Percentiles rank a stretch among this genome's conserved stretches.
Conservation (phyloP, 1,284 basidiomycete species). For the Pseudozyma hubeiensis region DNA sequence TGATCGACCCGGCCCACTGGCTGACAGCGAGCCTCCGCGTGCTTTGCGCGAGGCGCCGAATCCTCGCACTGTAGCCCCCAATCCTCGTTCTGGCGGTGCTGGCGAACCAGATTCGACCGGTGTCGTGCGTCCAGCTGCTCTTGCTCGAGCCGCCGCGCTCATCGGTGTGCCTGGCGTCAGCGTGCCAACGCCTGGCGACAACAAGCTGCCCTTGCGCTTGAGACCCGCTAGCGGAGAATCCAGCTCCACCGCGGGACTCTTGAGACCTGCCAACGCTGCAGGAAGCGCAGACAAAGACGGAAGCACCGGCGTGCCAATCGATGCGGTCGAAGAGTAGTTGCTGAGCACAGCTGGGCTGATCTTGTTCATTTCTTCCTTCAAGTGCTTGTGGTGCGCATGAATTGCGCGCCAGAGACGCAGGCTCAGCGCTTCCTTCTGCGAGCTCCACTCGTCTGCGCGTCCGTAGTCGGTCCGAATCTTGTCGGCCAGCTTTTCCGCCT, state of each 20-base stretch:
- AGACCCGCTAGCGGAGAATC: constrained; percentile 39
- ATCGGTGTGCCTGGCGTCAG: constrained; percentile 42
- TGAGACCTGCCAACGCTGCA: constrained; percentile 41
- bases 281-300: constrained; percentile 43
- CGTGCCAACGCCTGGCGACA: constrained; percentile 25
- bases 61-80: constrained; percentile 36
- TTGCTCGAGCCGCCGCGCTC: constrained; percentile 35
- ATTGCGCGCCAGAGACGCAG: constrained; percentile 57
- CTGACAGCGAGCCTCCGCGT: constrained; percentile 39
- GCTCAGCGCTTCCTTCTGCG: constrained; percentile 58
- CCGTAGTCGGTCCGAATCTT: constrained; percentile 60
- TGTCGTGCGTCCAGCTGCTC: constrained; percentile 44
- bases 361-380: constrained; percentile 55
- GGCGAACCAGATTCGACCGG: constrained; percentile 47
- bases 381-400: constrained; percentile 55
- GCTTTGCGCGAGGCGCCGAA: constrained; percentile 30
- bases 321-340: constrained; percentile 44
- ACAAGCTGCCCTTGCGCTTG: constrained; percentile 40
- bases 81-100: constrained; percentile 40
- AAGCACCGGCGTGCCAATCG: constrained; percentile 39
- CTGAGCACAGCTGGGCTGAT: constrained; percentile 60
- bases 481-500: constrained; percentile 61
- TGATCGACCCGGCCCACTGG: constrained; percentile 34
- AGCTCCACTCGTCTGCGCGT: constrained; percentile 61
- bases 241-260: constrained; percentile 49